Evolutionary conservation across 495 filamentous ascomycete species (phyloP), one percentile per base, ranked within the genome.

Genomic region (Aspergillus homomorphus): DNA sequence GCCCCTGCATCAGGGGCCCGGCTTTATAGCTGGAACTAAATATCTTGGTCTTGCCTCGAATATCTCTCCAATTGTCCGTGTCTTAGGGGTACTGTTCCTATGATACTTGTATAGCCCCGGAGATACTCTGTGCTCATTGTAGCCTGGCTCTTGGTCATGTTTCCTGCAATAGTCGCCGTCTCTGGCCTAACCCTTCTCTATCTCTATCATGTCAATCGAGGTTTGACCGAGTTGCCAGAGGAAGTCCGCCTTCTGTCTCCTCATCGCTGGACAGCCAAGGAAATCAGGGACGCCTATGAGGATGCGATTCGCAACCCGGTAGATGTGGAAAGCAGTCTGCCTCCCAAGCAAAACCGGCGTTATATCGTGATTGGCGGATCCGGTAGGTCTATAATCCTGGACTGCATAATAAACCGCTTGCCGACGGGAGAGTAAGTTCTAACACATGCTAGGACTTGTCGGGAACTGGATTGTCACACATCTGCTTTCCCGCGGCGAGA

Each of bases 281-380:
- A 84, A 60, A 71, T 84, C 57, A 66, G 69, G 50, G 68, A 71
- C 0, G 76, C 77, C 4, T 84, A 82, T 59, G 62, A 80, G 52
- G 74, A 77, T 45, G 60, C 74, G 38, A 62, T 75, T 43, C 65
- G 75, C 26, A 68, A 64, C 0, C 81, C 81, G 0, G 67, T 82
- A 43, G 75, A 83, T 59, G 77, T 79, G 61, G 57, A 43, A 33
- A 76, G 78, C 51, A 72, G 71, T 24, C 65, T 85, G 7, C 83
- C 82, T 8, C 80, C 81, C 2, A 80, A 73, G 52, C 76, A 80
- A 62, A 68, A 75, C 14, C 73, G 83, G 12, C 77, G 81, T 15
- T 86, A 86, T 69, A 65, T 86, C 45, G 67, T 85, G 22, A 78
- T 84, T 21, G 83, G 83, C 51, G 83, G 83, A 44, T 75, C 79